A percentile compares a stretch with the other conserved stretches of the same genome.
Evolutionary conservation across 768 basidiomycete genomes (phyloP).

Genomic region (Dentipellis sp.): DNA sequence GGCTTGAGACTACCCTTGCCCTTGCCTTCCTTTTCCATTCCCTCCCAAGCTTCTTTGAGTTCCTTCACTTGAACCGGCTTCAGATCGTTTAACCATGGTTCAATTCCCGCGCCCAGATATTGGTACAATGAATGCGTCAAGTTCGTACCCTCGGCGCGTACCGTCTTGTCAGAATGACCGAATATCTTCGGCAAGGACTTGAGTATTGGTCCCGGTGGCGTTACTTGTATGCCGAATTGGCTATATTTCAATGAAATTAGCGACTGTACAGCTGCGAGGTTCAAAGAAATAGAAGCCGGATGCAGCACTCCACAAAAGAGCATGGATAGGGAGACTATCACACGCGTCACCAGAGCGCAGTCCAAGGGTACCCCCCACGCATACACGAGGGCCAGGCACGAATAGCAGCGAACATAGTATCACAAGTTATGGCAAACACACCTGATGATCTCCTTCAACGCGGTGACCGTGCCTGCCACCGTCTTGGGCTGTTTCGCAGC

Average conservation of each 20-base stretch:
- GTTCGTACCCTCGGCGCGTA: conserved; percentile 82
- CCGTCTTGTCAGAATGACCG: conserved; percentile 88
- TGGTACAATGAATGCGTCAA: conserved; percentile 76
- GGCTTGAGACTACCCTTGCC: conserved; percentile 79
- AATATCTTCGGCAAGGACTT: conserved; percentile 91
- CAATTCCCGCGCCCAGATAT: conserved; percentile 72
- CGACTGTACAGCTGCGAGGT: not conserved
- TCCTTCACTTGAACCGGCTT: conserved; percentile 98
- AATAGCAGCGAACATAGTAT: no score
- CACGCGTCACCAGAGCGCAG: no score
- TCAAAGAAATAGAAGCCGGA: not conserved
- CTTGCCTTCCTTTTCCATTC: conserved; percentile 73
- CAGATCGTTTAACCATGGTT: conserved; percentile 78
- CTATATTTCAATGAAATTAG: conserved; percentile 29
- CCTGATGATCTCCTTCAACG: conserved; percentile 81
- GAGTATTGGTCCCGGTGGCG: conserved; percentile 70
- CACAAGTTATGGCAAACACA: conserved; percentile 26
- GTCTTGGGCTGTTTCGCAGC: conserved; percentile 91
- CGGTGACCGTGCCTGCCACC: conserved; percentile 70
- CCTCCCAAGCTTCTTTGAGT: conserved; percentile 82
- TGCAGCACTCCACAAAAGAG: not conserved
- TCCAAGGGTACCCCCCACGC: no score
- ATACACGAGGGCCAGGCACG: no score
- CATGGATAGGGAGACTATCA: not conserved
- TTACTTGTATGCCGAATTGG: conserved; percentile 67